Base-by-base conservation (phyloP, 352 stramenopile genomes). In the Pythium brachiatum region DNA sequence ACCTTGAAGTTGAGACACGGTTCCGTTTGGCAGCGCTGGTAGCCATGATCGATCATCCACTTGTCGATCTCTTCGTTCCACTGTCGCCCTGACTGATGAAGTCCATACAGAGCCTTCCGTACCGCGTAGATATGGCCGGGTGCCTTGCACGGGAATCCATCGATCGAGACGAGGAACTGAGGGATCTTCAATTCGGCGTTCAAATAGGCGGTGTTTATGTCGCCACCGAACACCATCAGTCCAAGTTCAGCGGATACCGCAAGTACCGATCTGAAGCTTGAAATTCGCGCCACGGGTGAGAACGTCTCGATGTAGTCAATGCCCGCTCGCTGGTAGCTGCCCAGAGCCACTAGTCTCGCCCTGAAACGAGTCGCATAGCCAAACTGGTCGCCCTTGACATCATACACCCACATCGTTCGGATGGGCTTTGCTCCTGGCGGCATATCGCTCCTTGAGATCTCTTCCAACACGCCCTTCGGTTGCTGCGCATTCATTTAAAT, bases 141-240 rank as follows among this genome's bases (percentile, higher is more conserved):
- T 46, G 25, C 23, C 8, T 55, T 25, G 25, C 57, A 64, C 25
- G n/a, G 57, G 26, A 34, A 64, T 39, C n/a, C 29, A 27, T 58
- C 41, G 38, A 50, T 44, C 4, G 15, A 16, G 20, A 7, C 27
- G 31, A 59, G n/a, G 53, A 50, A 50, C 26, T 59, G 53, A 7
- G 48, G 34, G 31, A 64, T 64, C 34, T 34, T 44, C 2, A 64
- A 26, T 12, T 20, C 12, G 26, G 57, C 57, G 18, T 64, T 57
- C 34, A 43, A 27, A 27, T 64, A 64, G 3, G 57, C 57, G 11
- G 57, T 64, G 26, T 64, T 64, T 13, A 53, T 64, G 23, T 64
- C 57, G 18, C 43, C 56, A 18, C 41, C 51, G 23, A 39, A 55
- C 31, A 64, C 15, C 15, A 1, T 57, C 18, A 64, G 38, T 57